Evolutionary conservation across 495 filamentous ascomycete genomes (phyloP).

Genomic region (Hamigera avellanea): DNA sequence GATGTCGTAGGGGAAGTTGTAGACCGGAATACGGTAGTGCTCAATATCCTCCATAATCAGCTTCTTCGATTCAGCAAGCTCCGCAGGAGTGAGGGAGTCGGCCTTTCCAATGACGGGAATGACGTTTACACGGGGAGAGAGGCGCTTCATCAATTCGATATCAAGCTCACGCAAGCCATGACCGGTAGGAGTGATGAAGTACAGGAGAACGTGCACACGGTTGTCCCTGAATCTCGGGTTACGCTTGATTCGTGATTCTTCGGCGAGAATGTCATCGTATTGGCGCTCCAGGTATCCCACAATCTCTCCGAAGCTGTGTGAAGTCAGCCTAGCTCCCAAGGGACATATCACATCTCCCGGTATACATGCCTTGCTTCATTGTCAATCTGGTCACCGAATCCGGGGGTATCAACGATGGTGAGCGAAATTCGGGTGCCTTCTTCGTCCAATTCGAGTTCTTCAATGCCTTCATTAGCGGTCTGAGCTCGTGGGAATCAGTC

Average conservation of each 20-base stretch:
- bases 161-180: conserved; percentile 97
- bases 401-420: conserved; percentile 96
- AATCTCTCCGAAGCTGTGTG: conserved; percentile 80
- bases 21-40: conserved; percentile 98
- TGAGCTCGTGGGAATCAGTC: conserved; percentile 4
- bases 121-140: conserved; percentile 95
- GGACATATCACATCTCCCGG: conserved; percentile 1
- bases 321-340: background rate
- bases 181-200: conserved; percentile 98
- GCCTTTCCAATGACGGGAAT: conserved; percentile 98
- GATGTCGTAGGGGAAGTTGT: conserved; percentile 99
- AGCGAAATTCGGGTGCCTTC: conserved; percentile 96
- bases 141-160: conserved; percentile 98
- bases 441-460: conserved; percentile 93
- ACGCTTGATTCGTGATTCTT: conserved; percentile 99
- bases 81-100: conserved; percentile 89
- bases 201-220: conserved; percentile 92
- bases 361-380: conserved; percentile 83
- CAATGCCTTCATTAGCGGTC: background rate
- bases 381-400: conserved; percentile 98
- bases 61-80: conserved; percentile 98
- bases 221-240: conserved; percentile 99
- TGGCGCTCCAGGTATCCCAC: conserved; percentile 95
- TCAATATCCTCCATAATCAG: conserved; percentile 99
- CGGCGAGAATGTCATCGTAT: conserved; percentile 97